phyloP scores from a whole-genome alignment of 495 filamentous ascomycete genomes.

The Xylaria venustula region DNA sequence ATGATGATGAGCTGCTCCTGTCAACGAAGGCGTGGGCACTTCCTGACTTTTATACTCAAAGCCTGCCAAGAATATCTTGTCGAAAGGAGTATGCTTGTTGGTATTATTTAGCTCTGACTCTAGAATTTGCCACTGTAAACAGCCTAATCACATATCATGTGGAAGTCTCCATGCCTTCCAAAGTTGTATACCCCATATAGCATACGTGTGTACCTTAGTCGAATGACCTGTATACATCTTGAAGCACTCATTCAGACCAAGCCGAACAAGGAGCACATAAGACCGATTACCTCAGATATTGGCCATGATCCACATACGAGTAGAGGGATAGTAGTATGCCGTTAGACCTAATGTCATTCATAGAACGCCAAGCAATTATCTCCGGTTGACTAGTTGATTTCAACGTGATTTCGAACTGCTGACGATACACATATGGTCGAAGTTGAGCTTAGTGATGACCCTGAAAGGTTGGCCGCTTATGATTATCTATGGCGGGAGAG shows the following conservation, averaged over 20 bases:
- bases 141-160: background rate
- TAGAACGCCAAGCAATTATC: background rate
- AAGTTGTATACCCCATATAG: too few species aligned
- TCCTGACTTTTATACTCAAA: constrained; percentile 1
- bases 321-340: background rate
- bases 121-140: background rate
- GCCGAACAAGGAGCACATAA: background rate
- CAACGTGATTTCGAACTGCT: background rate
- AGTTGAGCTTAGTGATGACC: background rate
- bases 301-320: background rate
- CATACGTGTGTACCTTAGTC: background rate
- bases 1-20: background rate
- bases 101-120: background rate
- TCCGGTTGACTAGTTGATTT: background rate
- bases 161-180: background rate
- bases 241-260: too few species aligned
- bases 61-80: background rate
- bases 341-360: background rate
- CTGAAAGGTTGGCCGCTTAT: background rate
- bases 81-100: background rate
- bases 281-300: background rate
- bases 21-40: background rate
- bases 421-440: background rate
- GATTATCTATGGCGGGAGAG: background rate
- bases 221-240: background rate